Base-by-base conservation (phyloP, 306 rosid genomes). In the Prunus mira region DNA sequence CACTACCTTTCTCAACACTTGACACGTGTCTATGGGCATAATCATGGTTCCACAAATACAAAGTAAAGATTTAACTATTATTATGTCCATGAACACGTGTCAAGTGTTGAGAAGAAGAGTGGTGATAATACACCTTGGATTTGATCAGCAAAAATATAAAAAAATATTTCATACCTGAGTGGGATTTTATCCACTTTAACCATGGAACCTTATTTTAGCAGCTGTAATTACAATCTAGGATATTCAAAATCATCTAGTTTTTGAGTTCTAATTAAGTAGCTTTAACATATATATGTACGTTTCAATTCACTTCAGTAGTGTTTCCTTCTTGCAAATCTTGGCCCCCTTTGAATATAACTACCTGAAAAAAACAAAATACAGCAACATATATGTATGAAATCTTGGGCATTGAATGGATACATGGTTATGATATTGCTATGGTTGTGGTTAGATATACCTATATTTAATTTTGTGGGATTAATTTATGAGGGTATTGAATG, bases 301-400 rank as follows among this genome's bases (percentile, higher is more conserved):
- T 11, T 43, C 30, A 43, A 18, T 28, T 50, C 65, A 66, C 47
- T 71, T 50, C 46, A 78, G 58, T 58, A 43, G 4, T 67, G 63
- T 66, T 78, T 88, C 81, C 69, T 79, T 74, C 89, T 76, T 65
- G 83, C 76, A 6, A 80, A 70, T 82, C 78, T 77, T 45, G 86
- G 76, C 15, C 78, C 75, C 70, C 83, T 82, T 50, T 76, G 87
- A 78, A 76, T 63, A 79, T 71, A 57, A 74, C 84, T 83, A 32
- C 87, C 97, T 87, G 92, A 83, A 89, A 85, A 57, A 60, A 47
- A 61, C 14, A 24, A 60, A 60, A 25, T 27, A 17, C 32, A 13
- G 19, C 65, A 61, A 27, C 65, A n/a, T 52, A 18, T 2, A 52
- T 52, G 9, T 52, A 55, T n/a, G 61, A 9, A 56, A 56, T 56